phyloP scores from a whole-genome alignment of 2,329 filamentous ascomycete species.

The Coniella vitis region DNA sequence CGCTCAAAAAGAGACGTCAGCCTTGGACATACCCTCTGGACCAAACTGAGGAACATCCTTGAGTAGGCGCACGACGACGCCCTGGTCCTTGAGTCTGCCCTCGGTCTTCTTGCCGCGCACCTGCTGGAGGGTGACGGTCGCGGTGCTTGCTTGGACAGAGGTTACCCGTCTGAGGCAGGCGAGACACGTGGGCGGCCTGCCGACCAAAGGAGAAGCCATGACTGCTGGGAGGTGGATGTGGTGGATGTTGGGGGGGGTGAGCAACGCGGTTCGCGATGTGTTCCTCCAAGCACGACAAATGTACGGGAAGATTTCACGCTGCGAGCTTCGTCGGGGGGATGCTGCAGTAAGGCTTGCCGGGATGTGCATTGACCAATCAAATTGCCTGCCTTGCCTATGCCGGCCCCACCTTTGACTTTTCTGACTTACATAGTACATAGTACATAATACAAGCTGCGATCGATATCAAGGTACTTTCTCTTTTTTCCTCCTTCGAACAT shows the following conservation, averaged over 20 bases:
- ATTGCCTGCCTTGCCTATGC: neutral
- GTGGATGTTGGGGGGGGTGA: neutral
- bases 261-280: neutral
- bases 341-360: conserved; percentile 2
- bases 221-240: neutral
- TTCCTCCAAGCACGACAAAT: neutral
- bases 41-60: conserved; percentile 34
- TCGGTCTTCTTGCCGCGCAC: conserved; percentile 31
- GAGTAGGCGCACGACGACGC: conserved; percentile 37
- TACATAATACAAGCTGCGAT: too few species aligned
- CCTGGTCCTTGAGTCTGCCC: conserved; percentile 30
- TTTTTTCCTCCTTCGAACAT: too few species aligned
- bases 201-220: conserved; percentile 20
- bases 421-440: too few species aligned
- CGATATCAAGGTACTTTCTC: neutral
- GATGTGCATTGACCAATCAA: conserved; percentile 9
- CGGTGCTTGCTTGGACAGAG: conserved; percentile 15
- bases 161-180: conserved; percentile 22
- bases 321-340: neutral
- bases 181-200: conserved; percentile 21
- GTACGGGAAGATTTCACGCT: neutral
- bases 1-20: neutral
- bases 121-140: conserved; percentile 23
- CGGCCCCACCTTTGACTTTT: too few species aligned
- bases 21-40: conserved; percentile 26